Evolutionary conservation across 192 early-diverging fungal species (phyloP), one percentile per base, ranked within the genome.

Genomic region (Funneliformis geosporum): DNA sequence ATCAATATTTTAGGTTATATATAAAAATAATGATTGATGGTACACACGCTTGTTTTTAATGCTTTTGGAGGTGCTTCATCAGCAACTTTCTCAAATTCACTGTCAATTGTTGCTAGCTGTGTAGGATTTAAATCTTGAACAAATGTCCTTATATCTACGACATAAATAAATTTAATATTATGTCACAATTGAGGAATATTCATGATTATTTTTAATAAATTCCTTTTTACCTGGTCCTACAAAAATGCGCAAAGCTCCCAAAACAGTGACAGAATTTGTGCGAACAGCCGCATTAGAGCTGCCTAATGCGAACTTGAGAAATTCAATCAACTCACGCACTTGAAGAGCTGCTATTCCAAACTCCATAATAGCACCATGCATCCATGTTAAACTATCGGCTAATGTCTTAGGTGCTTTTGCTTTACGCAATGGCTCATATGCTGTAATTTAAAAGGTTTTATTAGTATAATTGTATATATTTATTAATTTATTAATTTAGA

Each of bases 61-160:
- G 93, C 90, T 61, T 86, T 80, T 27, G 93, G 92, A 27, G 94
- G 91, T 18, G 89, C 85, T 82, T 89, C 73, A 47, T 87, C 89
- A 3, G 90, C 92, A 5, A 96, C 96, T 76, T 94, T 96, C 38
- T 93, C 94, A 80, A 99, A 97, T 82, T 99, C 98, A 40, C 94
- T 88, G 81, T 99, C 96, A 62, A 99, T 92, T 4, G 90, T 87
- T 40, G 94, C 90, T 74, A 98, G 76, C 33, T 96, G 83, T 67
- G 92, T 89, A 1, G 96, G 87, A 80, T 90, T 96, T 70, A 98
- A 88, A 83, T 99, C 98, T 78, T 92, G 91, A 47, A 98, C 87
- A 82, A 98, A 92, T 8, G 87, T 87, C 46, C 92, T 86, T n/a
- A 98, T 88, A 21, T 90, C 94, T 94, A 83, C 21, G 43, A 60